Evolutionary conservation across 805 yeast genomes (phyloP).

Genomic region (Alloascoidea africana): DNA sequence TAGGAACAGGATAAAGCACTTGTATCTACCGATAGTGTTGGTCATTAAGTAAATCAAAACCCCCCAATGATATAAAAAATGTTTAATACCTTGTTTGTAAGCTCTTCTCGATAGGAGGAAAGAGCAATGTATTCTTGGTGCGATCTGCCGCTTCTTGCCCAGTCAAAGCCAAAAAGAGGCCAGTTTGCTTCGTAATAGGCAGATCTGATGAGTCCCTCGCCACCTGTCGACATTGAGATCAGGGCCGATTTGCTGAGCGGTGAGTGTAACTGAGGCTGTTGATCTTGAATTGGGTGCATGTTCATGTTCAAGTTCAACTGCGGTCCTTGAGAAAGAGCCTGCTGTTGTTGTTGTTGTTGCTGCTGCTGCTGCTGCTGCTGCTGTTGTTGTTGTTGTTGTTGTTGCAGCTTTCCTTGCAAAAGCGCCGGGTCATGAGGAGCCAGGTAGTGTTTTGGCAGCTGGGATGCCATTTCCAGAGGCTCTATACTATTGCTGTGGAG

Average conservation of each 20-base stretch:
- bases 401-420: too few relatives aligned
- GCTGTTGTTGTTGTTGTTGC: conserved; percentile 1
- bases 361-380: conserved; percentile 7
- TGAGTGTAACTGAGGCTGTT: background rate
- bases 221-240: conserved; percentile 8
- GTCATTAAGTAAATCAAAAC: too few relatives aligned
- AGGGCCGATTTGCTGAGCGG: conserved; percentile 5
- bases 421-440: too few relatives aligned
- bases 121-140: conserved; percentile 40
- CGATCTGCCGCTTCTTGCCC: conserved; percentile 25
- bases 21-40: conserved; percentile 8
- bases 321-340: conserved; percentile 4
- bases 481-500: too few relatives aligned
- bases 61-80: too few relatives aligned
- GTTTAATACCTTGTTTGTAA: conserved; percentile 36
- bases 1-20: conserved; percentile 12
- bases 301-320: too few relatives aligned
- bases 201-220: conserved; percentile 14
- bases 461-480: too few relatives aligned
- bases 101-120: conserved; percentile 72
- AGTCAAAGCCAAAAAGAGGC: conserved; percentile 37
- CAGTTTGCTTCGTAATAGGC: conserved; percentile 32
- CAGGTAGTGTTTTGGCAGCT: too few relatives aligned
- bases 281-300: too few relatives aligned
- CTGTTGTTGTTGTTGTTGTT: conserved; percentile 9